phyloP scores from a whole-genome alignment of 305 asterid species.

The Fraxinus platypoda region DNA sequence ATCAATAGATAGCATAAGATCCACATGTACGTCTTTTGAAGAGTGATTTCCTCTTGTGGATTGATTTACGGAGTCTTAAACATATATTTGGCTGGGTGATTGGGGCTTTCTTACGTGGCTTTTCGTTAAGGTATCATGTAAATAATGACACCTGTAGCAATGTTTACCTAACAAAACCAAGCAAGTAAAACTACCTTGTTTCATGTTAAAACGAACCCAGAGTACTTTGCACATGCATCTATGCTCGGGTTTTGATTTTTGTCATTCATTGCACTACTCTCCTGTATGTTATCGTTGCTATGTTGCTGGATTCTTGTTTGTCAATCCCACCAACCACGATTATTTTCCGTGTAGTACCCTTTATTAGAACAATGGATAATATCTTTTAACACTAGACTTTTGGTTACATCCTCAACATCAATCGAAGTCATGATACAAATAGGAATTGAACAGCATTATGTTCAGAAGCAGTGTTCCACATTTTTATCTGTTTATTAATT shows the following conservation, averaged over 20 bases:
- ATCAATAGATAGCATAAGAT: not conserved
- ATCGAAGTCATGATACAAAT: not conserved
- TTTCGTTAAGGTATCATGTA: not conserved
- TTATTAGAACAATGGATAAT: not conserved
- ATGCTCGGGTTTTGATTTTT: not conserved
- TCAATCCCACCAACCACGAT: not conserved
- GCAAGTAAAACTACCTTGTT: not conserved
- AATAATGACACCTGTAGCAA: not conserved
- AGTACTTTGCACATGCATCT: not conserved
- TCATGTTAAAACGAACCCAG: not conserved
- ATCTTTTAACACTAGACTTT: not conserved
- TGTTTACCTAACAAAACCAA: not conserved
- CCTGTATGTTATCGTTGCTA: not conserved
- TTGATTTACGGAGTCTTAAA: not conserved
- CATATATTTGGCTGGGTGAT: not conserved
- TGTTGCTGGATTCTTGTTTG: not conserved
- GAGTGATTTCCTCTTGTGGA: not conserved
- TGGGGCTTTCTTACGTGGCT: not conserved
- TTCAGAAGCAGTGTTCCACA: not conserved
- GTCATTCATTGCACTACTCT: not conserved
- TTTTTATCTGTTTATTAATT: not conserved
- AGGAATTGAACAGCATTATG: not conserved
- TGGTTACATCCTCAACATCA: not conserved
- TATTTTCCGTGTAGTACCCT: not conserved
- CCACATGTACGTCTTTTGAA: not conserved